Conservation (phyloP, 768 basidiomycete species). For the Boletus rufocinnamomeus region DNA sequence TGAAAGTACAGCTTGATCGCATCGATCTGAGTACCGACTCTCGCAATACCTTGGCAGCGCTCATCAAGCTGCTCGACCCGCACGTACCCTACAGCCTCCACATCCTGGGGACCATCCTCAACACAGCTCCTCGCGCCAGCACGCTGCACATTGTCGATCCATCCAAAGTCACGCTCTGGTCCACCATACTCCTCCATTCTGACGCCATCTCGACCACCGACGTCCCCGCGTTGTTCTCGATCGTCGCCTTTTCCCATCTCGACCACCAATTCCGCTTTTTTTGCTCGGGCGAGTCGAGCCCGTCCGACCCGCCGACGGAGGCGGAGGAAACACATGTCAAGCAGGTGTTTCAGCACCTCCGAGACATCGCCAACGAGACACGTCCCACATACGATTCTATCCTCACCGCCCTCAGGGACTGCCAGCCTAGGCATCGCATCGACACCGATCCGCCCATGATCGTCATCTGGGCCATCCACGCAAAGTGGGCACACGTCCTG, state of each 20-base stretch:
- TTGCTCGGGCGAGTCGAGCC: constrained; percentile 18
- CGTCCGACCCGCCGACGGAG: not conserved
- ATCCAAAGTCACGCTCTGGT: constrained; percentile 23
- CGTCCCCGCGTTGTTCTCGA: constrained; percentile 20
- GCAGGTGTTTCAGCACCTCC: constrained; percentile 15
- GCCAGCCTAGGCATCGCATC: not conserved
- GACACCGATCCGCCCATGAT: constrained; percentile 16
- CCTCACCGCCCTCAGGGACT: not conserved
- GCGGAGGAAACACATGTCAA: constrained; percentile 18
- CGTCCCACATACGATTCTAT: constrained; percentile 11
- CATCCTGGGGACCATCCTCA: constrained; percentile 23
- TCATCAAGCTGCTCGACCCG: constrained; percentile 18
- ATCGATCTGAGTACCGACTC: constrained; percentile 12
- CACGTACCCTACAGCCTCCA: constrained; percentile 16
- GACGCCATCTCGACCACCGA: not conserved
- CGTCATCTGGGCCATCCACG: constrained; percentile 4
- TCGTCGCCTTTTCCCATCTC: constrained; percentile 16
- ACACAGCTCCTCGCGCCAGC: constrained; percentile 16
- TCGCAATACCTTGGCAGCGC: constrained; percentile 1
- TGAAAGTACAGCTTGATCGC: constrained; percentile 6
- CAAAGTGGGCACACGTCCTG: constrained; percentile 16
- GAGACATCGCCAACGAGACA: constrained; percentile 1
- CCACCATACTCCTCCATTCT: constrained; percentile 14
- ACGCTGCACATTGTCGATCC: constrained; percentile 15
- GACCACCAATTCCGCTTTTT: constrained; percentile 18